Base-by-base conservation (phyloP, 306 rosid species). In the Hylodesmum podocarpum region DNA sequence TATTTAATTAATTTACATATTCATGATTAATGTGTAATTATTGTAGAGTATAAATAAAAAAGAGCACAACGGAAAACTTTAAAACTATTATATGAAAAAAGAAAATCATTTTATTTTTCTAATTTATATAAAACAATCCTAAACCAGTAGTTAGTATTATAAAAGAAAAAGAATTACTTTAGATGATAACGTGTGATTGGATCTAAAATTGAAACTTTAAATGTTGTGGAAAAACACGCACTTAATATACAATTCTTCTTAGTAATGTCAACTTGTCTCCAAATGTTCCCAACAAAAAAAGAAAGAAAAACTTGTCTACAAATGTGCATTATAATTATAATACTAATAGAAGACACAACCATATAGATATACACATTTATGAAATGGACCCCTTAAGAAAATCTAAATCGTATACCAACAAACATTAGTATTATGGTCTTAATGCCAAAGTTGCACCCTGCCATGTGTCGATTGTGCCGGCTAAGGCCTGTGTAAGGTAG, bases 401-500 rank as follows among this genome's bases (percentile, higher is more conserved):
- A 39, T 39, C 40, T 2, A 55, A 67, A 8, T 6, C 51, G 16
- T 5, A 1, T n/a, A 36, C 64, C 49, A 66, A 54, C 15, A 66
- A 79, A 61, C 16, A 7, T 3, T n/a, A n/a, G 43, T 37, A 34
- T 15, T 43, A 29, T 8, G 16, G 36, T 63, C 69, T 9, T 70
- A 15, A 8, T 1, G 43, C 59, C 59, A 46, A 33, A 53, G 36
- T 22, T 75, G 65, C 39, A 34, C 8, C 11, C 15, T 18, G 5
- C 49, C 29, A 40, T 44, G 2, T 75, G 25, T 19, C 22, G 2
- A 75, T 8, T 46, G n/a, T 76, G 85, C 85, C 79, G 84, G 79
- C 86, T 49, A 41, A 25, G 27, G 62, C 80, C 66, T 39, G 71
- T 29, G 22, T 27, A 66, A 49, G 24, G 25, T 19, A 2, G 0